Conservation (phyloP, 768 basidiomycete species). For the Mycena crocata region DNA sequence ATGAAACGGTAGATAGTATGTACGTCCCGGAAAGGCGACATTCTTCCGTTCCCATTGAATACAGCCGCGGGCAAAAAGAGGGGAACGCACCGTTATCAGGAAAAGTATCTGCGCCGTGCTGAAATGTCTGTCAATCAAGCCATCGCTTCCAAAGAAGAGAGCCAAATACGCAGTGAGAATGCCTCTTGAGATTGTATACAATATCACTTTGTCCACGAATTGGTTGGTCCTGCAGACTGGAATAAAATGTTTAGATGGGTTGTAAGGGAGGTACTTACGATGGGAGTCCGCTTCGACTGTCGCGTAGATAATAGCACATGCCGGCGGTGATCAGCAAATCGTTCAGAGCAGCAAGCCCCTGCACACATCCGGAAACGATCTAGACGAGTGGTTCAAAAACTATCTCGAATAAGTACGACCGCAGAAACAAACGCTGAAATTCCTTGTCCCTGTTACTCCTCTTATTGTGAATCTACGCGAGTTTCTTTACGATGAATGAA, state of each 20-base stretch:
- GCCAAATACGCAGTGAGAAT: constrained; percentile 21
- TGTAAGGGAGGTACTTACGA: constrained; percentile 8
- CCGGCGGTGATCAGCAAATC: constrained; percentile 22
- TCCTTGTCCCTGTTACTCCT: neutral
- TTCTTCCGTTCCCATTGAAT: constrained; percentile 10
- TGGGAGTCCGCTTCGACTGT: constrained; percentile 14
- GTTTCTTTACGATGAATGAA: neutral
- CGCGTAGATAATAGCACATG: constrained; percentile 22
- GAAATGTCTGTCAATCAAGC: neutral
- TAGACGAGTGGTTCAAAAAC: neutral
- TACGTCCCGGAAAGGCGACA: constrained; percentile 23
- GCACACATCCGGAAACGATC: constrained; percentile 31
- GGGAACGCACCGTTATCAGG: constrained; percentile 8
- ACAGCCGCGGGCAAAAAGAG: neutral
- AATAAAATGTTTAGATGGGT: no score
- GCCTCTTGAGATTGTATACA: constrained; percentile 27
- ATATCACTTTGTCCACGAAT: constrained; percentile 24
- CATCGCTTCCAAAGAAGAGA: neutral
- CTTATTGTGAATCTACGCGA: constrained; percentile 2
- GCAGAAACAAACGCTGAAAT: neutral
- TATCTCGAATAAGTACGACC: neutral
- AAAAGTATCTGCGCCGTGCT: constrained; percentile 24
- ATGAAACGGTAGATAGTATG: constrained; percentile 28
- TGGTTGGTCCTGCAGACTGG: constrained; percentile 8
- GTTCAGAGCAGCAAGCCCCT: constrained; percentile 29